Evolutionary conservation across 2,329 filamentous ascomycete species (phyloP), one percentile per base, ranked within the genome.

Genomic region (Phyllosticta paracitricarpa): DNA sequence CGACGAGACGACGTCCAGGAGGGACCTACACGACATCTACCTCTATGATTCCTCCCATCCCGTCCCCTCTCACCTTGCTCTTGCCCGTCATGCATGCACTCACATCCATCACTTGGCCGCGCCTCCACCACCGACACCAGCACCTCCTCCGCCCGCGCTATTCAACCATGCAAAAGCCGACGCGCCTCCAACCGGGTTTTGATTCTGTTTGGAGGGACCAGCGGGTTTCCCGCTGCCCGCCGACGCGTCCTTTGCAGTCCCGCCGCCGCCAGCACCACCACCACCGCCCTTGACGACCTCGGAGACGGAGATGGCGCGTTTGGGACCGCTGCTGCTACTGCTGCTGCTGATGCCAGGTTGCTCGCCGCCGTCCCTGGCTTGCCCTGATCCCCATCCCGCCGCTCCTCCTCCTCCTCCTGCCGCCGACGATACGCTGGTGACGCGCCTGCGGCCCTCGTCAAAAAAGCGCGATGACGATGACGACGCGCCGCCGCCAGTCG

Each of bases 81-180:
- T 17, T 14, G 4, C 14, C 33, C 10, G 4, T 10, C 4, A 12
- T 4, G 14, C 33, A 48, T 17, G 14, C 40, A 14, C 4, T 40
- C 35, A 12, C 17, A n/a, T 48, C 40, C 17, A n/a, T 48, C 40
- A 48, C 40, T 48, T 48, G 7, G 40, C 40, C n/a, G 14, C 40
- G n/a, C 6, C 33, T 10, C 7, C 33, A 40, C 10, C 14, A 3
- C 6, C 33, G 14, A 2, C 33, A 40, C 33, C 40, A n/a, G 14
- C 40, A 7, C 14, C 2, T 2, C 40, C 40, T 48, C 40, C 28
- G 28, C 28, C 40, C 14, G 14, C 59, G 19, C 57, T 61, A 14
- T 89, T 93, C 79, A 97, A 87, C 92, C 92, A 97, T 12, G 89
- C 87, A 77, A 97, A 97, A 2, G 93, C 93, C 62, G 90, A 94